Evolutionary conservation across 768 basidiomycete species (phyloP), one percentile per base, ranked within the genome.

Genomic region (Gloeopeniophorella convolvens): DNA sequence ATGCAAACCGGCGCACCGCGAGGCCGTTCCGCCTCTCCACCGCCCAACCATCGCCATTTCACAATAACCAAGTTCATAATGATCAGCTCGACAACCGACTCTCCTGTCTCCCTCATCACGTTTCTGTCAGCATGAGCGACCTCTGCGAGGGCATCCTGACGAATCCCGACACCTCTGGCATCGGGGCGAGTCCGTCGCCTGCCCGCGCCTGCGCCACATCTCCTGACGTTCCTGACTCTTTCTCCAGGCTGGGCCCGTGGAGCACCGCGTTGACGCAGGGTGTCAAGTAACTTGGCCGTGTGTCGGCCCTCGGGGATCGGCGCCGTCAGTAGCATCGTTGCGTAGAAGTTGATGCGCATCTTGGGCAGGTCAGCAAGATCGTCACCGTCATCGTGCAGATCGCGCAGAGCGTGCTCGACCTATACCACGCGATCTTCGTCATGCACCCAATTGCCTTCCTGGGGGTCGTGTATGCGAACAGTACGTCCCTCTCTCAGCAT

Each of bases 301-400:
- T n/a, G 6, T 5, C 32, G 3, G 21, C 10, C 21, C 15, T 47
- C 40, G 3, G 45, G 45, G 31, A 32, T 20, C 3, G 42, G 16
- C 12, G 45, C 16, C 5, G 16, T 31, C 1, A 53, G 28, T 12
- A 53, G n/a, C 42, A 48, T 37, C n/a, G 45, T 48, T 18, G 23
- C 40, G 28, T 48, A 42, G 40, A 53, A 53, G 16, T 53, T 53
- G 32, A 39, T 26, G 23, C 51, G 51, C 15, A 26, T 24, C 51
- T 53, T 16, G 10, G 7, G 34, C 21, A 26, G n/a, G 30, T 45
- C 16, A 20, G 35, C 28, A 16, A 13, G 13, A n/a, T 43, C 30
- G 16, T 21, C 30, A 43, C 28, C 30, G 28, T 18, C 16, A 43
- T 43, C 42, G 15, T 43, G 5, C 28, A 21, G 30, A 43, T 30